phyloP scores from a whole-genome alignment of 2,329 filamentous ascomycete species.

The Drechmeria coniospora region DNA sequence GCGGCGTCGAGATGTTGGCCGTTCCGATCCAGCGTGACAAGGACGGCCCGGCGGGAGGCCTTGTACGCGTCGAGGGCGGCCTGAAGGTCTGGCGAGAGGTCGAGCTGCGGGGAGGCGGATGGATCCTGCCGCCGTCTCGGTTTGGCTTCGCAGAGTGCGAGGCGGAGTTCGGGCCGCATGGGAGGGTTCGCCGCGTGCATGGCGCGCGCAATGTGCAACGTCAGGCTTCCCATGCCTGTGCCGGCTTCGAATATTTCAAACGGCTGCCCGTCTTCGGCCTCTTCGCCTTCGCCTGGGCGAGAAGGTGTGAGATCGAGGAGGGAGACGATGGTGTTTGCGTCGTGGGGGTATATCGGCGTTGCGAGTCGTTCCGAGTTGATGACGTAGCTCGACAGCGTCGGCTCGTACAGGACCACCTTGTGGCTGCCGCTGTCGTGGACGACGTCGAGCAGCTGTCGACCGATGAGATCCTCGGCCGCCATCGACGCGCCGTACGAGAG shows the following conservation, averaged over 20 bases:
- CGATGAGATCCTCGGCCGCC: slow-evolving; percentile 44
- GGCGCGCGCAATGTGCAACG: slow-evolving; percentile 58
- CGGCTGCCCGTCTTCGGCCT: slow-evolving; percentile 22
- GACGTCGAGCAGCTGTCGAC: slow-evolving; percentile 41
- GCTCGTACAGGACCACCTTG: slow-evolving; percentile 42
- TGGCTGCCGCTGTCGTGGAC: slow-evolving; percentile 35
- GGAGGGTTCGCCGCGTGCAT: slow-evolving; percentile 57
- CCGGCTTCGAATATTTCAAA: slow-evolving; percentile 73
- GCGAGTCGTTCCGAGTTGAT: slow-evolving; percentile 50
- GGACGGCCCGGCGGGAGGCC: slow-evolving; percentile 45
- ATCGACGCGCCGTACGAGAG: slow-evolving; percentile 31
- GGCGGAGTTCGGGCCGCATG: slow-evolving; percentile 25
- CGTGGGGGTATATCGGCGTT: slow-evolving; percentile 62
- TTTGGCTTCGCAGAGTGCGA: slow-evolving; percentile 11
- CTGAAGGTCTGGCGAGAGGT: slow-evolving; percentile 14
- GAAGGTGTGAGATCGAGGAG: slow-evolving; percentile 58
- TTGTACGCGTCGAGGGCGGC: slow-evolving; percentile 28
- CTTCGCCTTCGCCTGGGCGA: slow-evolving; percentile 18
- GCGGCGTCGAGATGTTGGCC: slow-evolving; percentile 48
- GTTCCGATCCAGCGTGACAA: slow-evolving; percentile 60
- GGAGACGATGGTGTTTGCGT: slow-evolving; percentile 60
- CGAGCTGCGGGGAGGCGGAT: slow-evolving; percentile 9
- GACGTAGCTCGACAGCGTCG: slow-evolving; percentile 61
- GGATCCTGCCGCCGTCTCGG: slow-evolving; percentile 6
- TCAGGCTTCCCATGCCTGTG: slow-evolving; percentile 70